Conservation (phyloP, 179 eudicot species). For the Beta lomatogona region DNA sequence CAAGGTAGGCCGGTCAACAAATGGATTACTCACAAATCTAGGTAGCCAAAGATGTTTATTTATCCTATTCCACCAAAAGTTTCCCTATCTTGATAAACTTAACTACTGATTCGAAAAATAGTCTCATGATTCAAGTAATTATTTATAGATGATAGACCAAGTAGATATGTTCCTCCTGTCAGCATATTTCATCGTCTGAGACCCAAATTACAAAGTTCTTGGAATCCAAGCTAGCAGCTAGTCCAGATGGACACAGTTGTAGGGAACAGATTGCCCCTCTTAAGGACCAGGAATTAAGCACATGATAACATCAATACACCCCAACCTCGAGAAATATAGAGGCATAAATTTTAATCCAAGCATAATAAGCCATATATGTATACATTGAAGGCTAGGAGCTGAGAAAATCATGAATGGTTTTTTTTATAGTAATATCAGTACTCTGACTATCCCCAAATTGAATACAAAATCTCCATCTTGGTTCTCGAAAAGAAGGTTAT, state of each 20-base stretch:
- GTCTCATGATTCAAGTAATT: no score
- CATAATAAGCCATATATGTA: no score
- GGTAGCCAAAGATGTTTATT: not conserved
- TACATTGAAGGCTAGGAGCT: not conserved
- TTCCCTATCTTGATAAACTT: no score
- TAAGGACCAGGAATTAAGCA: no score
- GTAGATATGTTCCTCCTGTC: not conserved
- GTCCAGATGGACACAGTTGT: not conserved
- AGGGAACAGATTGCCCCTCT: not conserved
- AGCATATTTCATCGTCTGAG: not conserved
- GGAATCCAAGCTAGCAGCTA: not conserved
- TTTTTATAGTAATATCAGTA: not conserved
- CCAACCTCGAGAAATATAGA: not conserved
- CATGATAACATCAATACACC: not conserved
- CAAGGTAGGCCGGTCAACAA: not conserved
- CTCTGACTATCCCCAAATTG: no score
- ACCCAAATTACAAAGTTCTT: not conserved
- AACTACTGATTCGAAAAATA: no score
- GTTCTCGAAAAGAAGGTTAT: no score
- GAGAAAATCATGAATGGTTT: not conserved
- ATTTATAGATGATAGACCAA: not conserved
- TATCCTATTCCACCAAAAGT: no score
- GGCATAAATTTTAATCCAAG: not conserved
- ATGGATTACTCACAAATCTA: not conserved
- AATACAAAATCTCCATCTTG: no score